phyloP scores from a whole-genome alignment of 441 rosid species.

The Pelargonium citronellum region DNA sequence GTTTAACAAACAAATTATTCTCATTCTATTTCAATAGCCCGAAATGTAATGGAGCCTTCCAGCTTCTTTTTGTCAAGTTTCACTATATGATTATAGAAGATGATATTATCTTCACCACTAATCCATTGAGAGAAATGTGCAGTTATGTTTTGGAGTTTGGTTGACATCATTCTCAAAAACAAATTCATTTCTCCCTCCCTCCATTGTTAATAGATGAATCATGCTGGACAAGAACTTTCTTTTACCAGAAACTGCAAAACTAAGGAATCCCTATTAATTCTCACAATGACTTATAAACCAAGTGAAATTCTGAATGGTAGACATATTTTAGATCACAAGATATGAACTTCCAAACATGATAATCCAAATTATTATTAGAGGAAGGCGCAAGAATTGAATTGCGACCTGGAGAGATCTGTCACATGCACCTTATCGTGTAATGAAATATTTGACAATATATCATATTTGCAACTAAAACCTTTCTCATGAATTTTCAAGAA shows the following conservation, averaged over 20 bases:
- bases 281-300: neutral
- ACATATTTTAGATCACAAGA: neutral
- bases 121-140: neutral
- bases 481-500: slow-evolving; percentile 21
- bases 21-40: neutral
- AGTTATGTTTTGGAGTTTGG: neutral
- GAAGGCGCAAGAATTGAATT: neutral
- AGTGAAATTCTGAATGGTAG: neutral
- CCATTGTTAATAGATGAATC: too few species aligned
- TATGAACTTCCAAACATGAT: neutral
- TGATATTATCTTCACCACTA: neutral
- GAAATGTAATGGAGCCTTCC: neutral
- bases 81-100: neutral
- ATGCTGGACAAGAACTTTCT: neutral
- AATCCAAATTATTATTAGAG: neutral
- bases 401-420: neutral
- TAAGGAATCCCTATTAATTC: neutral
- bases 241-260: neutral
- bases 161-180: neutral
- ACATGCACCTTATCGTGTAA: slow-evolving; percentile 6
- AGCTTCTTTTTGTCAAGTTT: neutral
- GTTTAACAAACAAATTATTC: neutral
- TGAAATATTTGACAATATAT: neutral
- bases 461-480: neutral
- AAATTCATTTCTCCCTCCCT: too few species aligned